phyloP scores from a whole-genome alignment of 805 yeast species.

The Ogataea polymorpha region DNA sequence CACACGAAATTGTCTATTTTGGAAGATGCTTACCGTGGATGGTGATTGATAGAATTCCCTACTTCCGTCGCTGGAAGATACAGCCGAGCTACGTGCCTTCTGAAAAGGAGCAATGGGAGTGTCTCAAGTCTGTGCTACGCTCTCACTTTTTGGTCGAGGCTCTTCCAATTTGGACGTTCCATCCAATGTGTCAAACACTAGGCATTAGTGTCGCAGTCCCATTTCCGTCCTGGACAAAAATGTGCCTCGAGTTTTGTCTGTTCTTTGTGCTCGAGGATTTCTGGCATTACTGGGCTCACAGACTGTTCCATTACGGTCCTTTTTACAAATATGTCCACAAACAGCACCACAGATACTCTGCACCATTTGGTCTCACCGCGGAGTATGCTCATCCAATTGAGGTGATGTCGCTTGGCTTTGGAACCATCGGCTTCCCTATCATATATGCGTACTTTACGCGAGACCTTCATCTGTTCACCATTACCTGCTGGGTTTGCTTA shows the following conservation, averaged over 20 bases:
- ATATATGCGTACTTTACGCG: slow-evolving; percentile 47
- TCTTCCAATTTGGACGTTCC: slow-evolving; percentile 61
- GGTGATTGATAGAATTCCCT: slow-evolving; percentile 50
- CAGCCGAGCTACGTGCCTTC: slow-evolving; percentile 52
- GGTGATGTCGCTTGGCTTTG: slow-evolving; percentile 54
- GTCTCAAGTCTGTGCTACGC: slow-evolving; percentile 52
- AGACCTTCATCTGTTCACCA: slow-evolving; percentile 51
- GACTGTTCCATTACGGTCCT: slow-evolving; percentile 53
- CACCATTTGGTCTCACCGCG: slow-evolving; percentile 61
- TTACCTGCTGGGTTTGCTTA: slow-evolving; percentile 48
- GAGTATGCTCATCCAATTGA: slow-evolving; percentile 62
- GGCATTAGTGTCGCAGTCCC: slow-evolving; percentile 52
- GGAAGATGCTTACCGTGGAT: slow-evolving; percentile 61
- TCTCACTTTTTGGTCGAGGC: slow-evolving; percentile 59
- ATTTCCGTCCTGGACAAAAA: slow-evolving; percentile 44
- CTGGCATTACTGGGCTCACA: slow-evolving; percentile 62
- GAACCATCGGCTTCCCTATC: slow-evolving; percentile 60
- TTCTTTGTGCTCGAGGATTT: slow-evolving; percentile 54
- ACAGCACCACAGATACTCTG: slow-evolving; percentile 60
- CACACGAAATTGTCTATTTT: slow-evolving; percentile 55
- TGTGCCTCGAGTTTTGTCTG: slow-evolving; percentile 43
- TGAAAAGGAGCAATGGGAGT: slow-evolving; percentile 59
- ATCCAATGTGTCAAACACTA: slow-evolving; percentile 48
- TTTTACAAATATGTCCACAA: slow-evolving; percentile 58
- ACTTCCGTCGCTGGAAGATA: slow-evolving; percentile 50